phyloP scores from a whole-genome alignment of 1,284 basidiomycete genomes.

The Boletus hoseneyae region DNA sequence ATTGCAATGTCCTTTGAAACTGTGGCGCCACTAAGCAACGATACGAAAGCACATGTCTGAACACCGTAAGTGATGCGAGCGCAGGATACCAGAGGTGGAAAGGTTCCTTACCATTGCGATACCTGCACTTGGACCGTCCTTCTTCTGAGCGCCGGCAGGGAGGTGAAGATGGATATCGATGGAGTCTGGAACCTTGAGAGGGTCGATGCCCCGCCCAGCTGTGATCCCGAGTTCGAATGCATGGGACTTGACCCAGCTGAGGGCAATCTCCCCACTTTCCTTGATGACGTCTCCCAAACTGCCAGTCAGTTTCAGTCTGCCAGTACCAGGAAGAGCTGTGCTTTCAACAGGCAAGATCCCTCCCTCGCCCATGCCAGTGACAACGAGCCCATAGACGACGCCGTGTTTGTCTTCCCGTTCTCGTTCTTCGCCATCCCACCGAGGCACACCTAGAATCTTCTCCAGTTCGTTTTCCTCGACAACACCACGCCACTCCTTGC shows the following conservation, averaged over 20 bases:
- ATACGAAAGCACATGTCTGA: constrained; percentile 80
- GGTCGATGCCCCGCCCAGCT: constrained; percentile 62
- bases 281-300: constrained; percentile 85
- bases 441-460: constrained; percentile 76
- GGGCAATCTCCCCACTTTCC: constrained; percentile 83
- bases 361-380: constrained; percentile 85
- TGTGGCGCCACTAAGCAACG: constrained; percentile 71
- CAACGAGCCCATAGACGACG: constrained; percentile 84
- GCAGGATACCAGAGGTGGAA: not conserved
- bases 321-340: constrained; percentile 67
- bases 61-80: not conserved
- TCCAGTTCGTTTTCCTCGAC: constrained; percentile 79
- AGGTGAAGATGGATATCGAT: constrained; percentile 89
- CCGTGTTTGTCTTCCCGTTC: constrained; percentile 69
- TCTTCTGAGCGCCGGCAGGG: constrained; percentile 83
- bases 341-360: constrained; percentile 84
- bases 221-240: constrained; percentile 81
- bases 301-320: constrained; percentile 74
- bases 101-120: constrained; percentile 68
- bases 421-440: constrained; percentile 78
- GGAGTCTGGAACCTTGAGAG: constrained; percentile 62
- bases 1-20: constrained; percentile 72
- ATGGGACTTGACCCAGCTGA: constrained; percentile 85
- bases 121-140: constrained; percentile 89
- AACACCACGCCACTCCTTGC: constrained; percentile 53